phyloP scores from a whole-genome alignment of 2,329 filamentous ascomycete species.

The Colletotrichum plurivorum region DNA sequence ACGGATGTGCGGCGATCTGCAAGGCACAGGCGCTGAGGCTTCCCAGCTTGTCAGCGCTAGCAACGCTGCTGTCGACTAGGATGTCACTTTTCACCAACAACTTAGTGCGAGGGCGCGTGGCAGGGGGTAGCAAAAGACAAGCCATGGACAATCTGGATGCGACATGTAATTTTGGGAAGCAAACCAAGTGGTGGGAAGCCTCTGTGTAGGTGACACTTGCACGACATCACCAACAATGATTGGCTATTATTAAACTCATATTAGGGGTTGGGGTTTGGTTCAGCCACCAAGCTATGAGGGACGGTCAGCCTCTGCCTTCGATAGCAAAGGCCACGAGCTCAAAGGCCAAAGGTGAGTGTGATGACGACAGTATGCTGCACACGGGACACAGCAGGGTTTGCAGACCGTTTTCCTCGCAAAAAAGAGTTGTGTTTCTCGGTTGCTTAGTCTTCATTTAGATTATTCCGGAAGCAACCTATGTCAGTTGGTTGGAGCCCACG shows the following conservation, averaged over 20 bases:
- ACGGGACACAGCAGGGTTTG: not conserved
- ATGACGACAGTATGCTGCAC: not conserved
- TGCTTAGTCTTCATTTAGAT: not conserved
- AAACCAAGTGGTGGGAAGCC: slow-evolving; percentile 1
- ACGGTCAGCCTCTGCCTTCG: not conserved
- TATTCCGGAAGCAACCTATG: not conserved
- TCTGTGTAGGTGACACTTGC: slow-evolving; percentile 10
- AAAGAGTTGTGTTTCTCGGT: not conserved
- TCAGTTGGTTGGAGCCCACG: not conserved
- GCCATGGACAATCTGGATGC: slow-evolving; percentile 32
- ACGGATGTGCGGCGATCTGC: slow-evolving; percentile 24
- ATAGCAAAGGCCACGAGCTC: not conserved
- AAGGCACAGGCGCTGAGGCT: slow-evolving; percentile 18
- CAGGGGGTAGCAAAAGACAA: slow-evolving; percentile 1
- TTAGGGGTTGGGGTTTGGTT: slow-evolving; percentile 1
- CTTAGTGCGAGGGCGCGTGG: slow-evolving; percentile 1
- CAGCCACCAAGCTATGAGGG: not conserved
- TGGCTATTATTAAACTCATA: slow-evolving; percentile 5
- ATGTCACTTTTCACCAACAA: slow-evolving; percentile 20
- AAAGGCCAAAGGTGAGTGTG: not conserved
- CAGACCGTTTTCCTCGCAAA: not conserved
- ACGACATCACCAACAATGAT: not conserved
- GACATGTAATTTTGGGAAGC: slow-evolving; percentile 20
- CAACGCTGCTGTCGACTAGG: slow-evolving; percentile 20
- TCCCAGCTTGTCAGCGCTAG: slow-evolving; percentile 33